Conservation (phyloP, 352 stramenopile genomes). For the Pilasporangium apinafurcum region DNA sequence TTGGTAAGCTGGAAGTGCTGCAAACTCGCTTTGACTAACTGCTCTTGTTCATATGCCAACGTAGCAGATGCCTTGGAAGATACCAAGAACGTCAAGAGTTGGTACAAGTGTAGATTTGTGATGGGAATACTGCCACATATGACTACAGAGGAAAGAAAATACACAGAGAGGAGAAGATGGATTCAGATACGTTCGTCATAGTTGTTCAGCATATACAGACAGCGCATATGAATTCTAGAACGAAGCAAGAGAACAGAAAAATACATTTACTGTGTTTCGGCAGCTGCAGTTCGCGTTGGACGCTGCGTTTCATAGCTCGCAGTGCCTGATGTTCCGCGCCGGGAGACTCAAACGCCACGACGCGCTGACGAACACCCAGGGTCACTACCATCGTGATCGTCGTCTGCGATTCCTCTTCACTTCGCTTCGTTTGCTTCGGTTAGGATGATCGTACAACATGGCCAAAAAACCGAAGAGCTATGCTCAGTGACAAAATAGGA, state of each 20-base stretch:
- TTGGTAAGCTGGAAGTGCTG: too few relatives aligned
- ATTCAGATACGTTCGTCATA: not conserved
- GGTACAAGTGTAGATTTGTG: slow-evolving; percentile 1
- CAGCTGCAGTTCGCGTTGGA: not conserved
- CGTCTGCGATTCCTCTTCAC: too few relatives aligned
- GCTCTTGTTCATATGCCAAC: not conserved
- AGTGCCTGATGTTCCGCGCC: not conserved
- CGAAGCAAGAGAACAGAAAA: too few relatives aligned
- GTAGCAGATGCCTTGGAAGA: not conserved
- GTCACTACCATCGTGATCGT: too few relatives aligned
- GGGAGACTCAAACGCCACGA: slow-evolving; percentile 4
- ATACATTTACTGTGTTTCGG: not conserved
- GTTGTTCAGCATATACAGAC: too few relatives aligned
- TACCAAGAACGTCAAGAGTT: slow-evolving; percentile 1
- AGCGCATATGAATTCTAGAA: too few relatives aligned
- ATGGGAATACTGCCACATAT: slow-evolving; percentile 1
- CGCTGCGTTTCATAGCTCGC: not conserved
- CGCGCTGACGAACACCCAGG: not conserved
- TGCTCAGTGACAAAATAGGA: too few relatives aligned
- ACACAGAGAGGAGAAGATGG: not conserved
- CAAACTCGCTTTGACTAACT: not conserved
- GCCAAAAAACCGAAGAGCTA: too few relatives aligned
- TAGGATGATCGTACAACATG: too few relatives aligned
- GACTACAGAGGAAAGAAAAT: not conserved
- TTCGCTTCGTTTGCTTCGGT: too few relatives aligned